Conservation (phyloP, 176 grass and related monocot genomes). For the Tuctoria greenei region DNA sequence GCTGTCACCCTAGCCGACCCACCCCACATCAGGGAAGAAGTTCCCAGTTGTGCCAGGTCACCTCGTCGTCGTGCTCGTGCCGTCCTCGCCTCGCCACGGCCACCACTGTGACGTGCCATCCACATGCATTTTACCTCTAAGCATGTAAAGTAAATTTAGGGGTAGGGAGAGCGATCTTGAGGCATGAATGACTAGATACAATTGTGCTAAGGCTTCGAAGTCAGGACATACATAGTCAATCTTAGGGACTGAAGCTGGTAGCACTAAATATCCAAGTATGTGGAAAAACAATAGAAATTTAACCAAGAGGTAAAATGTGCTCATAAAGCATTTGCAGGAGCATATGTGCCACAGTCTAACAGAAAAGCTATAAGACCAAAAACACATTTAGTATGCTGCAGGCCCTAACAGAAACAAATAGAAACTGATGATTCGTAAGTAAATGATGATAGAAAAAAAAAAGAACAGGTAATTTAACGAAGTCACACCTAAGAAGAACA, state of each 20-base stretch:
- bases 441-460: not conserved
- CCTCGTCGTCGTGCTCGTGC: too few relatives aligned
- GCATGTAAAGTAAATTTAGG: too few relatives aligned
- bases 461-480: not conserved
- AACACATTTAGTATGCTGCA: not conserved
- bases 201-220: not conserved
- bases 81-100: too few relatives aligned
- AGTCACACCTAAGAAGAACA: not conserved
- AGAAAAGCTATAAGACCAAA: not conserved
- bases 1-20: too few relatives aligned
- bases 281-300: conserved; percentile 4
- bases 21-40: too few relatives aligned
- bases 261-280: not conserved
- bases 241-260: not conserved
- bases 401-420: not conserved
- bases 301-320: not conserved
- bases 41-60: too few relatives aligned
- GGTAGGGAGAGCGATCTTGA: too few relatives aligned
- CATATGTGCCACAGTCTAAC: not conserved
- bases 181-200: not conserved
- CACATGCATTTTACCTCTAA: too few relatives aligned
- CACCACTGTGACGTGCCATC: too few relatives aligned
- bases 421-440: not conserved
- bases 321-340: not conserved
- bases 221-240: conserved; percentile 2